phyloP scores from a whole-genome alignment of 371 early-diverging fungal genomes.

The Mucor saturninus region DNA sequence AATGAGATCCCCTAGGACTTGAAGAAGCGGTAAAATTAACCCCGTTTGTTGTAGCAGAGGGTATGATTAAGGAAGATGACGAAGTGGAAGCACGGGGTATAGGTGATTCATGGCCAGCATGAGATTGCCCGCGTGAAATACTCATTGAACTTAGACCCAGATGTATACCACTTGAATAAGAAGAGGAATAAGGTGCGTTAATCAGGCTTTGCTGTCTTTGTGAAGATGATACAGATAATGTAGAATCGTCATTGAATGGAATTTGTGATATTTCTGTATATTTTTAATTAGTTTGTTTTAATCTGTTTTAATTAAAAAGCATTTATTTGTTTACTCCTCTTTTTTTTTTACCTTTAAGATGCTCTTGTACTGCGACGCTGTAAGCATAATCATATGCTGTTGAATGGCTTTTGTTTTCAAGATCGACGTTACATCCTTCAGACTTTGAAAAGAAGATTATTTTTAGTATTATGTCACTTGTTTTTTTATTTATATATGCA shows the following conservation, averaged over 20 bases:
- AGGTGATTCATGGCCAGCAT: constrained; percentile 44
- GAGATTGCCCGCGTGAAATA: constrained; percentile 44
- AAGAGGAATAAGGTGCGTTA: constrained; percentile 43
- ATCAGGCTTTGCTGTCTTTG: constrained; percentile 29
- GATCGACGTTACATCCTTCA: constrained; percentile 53
- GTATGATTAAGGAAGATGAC: constrained; percentile 40
- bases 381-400: constrained; percentile 55
- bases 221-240: constrained; percentile 40
- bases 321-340: background rate
- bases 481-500: constrained; percentile 1
- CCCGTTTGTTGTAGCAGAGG: constrained; percentile 8
- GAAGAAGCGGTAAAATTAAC: constrained; percentile 15
- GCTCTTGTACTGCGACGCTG: constrained; percentile 45
- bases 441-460: constrained; percentile 25
- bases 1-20: constrained; percentile 29
- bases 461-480: background rate
- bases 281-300: background rate
- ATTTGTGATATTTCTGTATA: constrained; percentile 40
- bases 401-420: constrained; percentile 41
- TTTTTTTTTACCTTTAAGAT: constrained; percentile 39
- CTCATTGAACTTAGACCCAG: constrained; percentile 26
- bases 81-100: constrained; percentile 53
- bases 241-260: constrained; percentile 42
- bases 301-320: background rate
- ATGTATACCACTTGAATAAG: constrained; percentile 32